phyloP scores from a whole-genome alignment of 2,329 filamentous ascomycete genomes.

The Neopestalotiopsis sp. region DNA sequence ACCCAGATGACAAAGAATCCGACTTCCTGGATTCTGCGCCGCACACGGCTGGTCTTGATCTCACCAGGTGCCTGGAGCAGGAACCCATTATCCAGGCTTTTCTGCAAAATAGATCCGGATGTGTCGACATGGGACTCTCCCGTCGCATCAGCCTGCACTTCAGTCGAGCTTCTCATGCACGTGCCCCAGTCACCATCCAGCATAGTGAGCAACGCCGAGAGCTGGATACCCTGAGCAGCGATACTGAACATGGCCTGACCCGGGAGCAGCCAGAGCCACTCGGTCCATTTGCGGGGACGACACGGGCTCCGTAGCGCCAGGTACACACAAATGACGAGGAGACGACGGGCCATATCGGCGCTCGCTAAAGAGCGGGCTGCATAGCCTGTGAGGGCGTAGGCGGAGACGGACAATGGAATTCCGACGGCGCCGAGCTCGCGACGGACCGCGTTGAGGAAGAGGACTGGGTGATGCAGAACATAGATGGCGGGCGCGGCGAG shows the following conservation, averaged over 20 bases:
- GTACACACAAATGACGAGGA: no score
- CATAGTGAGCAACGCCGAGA: neutral
- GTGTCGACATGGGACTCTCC: no score
- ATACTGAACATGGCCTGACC: neutral
- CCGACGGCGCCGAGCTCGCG: constrained; percentile 27
- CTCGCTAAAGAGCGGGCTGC: neutral
- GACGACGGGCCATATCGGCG: no score
- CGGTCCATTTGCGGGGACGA: neutral
- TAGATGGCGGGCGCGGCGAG: constrained; percentile 39
- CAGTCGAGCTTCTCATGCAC: neutral
- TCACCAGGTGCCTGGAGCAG: no score
- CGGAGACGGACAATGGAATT: neutral
- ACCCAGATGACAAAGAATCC: no score
- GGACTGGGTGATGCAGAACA: constrained; percentile 37
- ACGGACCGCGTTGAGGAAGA: constrained; percentile 40
- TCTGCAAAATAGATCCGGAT: no score
- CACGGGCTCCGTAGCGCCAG: no score
- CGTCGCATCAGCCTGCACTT: neutral
- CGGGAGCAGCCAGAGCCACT: neutral
- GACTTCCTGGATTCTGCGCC: no score
- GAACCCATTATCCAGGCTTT: no score
- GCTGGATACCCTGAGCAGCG: neutral
- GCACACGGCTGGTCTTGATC: no score
- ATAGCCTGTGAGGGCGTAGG: neutral
- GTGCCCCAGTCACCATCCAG: neutral